Evolutionary conservation across 2,329 filamentous ascomycete genomes (phyloP).

Genomic region (Penicillium rolfsii): DNA sequence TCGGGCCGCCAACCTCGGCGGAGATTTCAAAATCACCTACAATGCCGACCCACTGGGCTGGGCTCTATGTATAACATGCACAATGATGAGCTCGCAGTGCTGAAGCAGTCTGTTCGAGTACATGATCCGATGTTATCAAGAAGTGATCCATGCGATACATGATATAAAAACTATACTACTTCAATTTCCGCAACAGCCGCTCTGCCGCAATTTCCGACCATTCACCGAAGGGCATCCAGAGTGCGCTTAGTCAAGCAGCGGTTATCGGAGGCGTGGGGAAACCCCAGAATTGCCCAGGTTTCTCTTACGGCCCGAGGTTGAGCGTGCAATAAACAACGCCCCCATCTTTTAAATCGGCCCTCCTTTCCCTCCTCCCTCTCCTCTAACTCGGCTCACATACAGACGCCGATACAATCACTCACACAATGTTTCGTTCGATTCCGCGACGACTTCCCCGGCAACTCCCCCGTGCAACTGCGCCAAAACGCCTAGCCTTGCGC

Average conservation of each 20-base stretch:
- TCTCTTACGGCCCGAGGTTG: constrained; percentile 16
- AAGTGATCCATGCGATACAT: background rate
- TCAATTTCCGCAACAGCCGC: background rate
- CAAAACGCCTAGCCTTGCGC: constrained; percentile 33
- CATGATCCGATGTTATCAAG: background rate
- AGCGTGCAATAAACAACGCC: constrained; percentile 6
- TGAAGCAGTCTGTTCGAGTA: background rate
- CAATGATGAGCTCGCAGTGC: background rate
- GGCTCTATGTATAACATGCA: background rate
- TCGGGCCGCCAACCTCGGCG: background rate
- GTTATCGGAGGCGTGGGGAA: constrained; percentile 17
- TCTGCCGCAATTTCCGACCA: constrained; percentile 5
- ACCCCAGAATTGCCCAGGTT: constrained; percentile 7
- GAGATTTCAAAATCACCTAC: background rate
- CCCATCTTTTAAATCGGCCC: background rate
- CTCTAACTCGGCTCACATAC: background rate
- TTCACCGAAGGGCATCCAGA: background rate
- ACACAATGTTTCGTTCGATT: constrained; percentile 41
- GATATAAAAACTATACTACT: background rate
- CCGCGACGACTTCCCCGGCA: constrained; percentile 43
- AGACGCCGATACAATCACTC: background rate
- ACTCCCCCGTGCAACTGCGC: constrained; percentile 26
- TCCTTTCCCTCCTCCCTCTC: background rate
- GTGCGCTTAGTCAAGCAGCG: constrained; percentile 15
- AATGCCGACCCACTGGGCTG: background rate